These are phyloP conservation scores for Discostella pseudostelligera DNA, from an alignment of 108 stramenopile genomes.

Conservation along the genomic window DNA sequence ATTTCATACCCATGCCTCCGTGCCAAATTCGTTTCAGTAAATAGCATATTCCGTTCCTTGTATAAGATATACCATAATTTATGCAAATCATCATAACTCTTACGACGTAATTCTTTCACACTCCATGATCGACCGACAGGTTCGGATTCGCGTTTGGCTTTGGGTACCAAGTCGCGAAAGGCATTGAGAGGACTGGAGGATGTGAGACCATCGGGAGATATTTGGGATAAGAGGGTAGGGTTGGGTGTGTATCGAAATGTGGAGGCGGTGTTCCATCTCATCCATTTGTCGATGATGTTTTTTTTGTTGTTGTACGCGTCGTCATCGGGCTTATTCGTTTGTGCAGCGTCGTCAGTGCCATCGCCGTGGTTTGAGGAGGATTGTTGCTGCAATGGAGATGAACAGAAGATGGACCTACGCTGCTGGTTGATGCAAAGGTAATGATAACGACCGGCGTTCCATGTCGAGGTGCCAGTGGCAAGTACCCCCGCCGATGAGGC, in stretches of 20 bases:
- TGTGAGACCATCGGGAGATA: conserved; percentile 20
- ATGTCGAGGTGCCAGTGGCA: not conserved
- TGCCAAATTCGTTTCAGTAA: conserved; percentile 79
- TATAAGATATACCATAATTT: conserved; percentile 90
- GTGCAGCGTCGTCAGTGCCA: not conserved
- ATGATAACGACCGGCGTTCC: not conserved
- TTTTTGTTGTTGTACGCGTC: conserved; percentile 9
- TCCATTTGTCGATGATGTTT: conserved; percentile 37
- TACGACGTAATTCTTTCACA: conserved; percentile 79
- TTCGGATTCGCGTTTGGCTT: conserved; percentile 56
- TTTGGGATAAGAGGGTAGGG: conserved; percentile 23
- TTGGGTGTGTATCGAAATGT: conserved; percentile 35
- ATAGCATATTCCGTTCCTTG: conserved; percentile 90
- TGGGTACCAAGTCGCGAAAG: conserved; percentile 76
- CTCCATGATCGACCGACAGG: conserved; percentile 79
- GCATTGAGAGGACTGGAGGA: conserved; percentile 56
- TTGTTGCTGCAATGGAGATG: not conserved
- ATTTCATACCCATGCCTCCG: conserved; percentile 64
- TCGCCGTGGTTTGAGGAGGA: not conserved
- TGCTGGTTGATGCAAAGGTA: not conserved
- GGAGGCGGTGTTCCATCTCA: conserved; percentile 42
- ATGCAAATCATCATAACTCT: conserved; percentile 89
- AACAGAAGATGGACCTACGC: not conserved
- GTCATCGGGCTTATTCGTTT: not conserved
- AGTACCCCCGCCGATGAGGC: no score